These are phyloP conservation scores for Neofusicoccum sp. DNA, from an alignment of 2,329 filamentous ascomycete genomes.

Conservation along the genomic window DNA sequence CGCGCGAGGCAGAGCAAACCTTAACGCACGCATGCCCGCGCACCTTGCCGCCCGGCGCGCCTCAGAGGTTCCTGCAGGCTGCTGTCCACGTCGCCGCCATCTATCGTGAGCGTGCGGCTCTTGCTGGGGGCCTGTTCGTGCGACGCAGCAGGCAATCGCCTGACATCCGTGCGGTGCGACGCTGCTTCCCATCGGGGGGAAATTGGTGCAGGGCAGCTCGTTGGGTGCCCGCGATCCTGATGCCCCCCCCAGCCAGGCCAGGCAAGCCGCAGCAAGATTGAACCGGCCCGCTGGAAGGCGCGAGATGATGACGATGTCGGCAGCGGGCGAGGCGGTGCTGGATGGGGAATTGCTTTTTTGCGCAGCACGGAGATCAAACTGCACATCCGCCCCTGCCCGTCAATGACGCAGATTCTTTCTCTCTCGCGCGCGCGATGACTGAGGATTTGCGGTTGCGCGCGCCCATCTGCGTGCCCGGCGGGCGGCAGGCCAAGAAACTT, in stretches of 20 bases:
- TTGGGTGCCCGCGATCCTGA: neutral
- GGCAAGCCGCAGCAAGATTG: constrained; percentile 14
- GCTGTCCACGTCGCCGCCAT: constrained; percentile 14
- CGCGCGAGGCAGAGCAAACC: neutral
- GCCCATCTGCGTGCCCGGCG: neutral
- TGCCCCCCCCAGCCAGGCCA: neutral
- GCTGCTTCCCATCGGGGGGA: constrained; percentile 10
- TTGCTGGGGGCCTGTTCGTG: constrained; percentile 15
- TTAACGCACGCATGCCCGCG: constrained; percentile 1
- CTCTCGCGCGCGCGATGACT: neutral
- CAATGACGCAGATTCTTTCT: constrained; percentile 7
- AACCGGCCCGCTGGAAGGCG: constrained; percentile 13
- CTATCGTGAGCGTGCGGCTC: constrained; percentile 15
- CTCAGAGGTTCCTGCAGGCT: constrained; percentile 9
- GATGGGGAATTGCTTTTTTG: constrained; percentile 10
- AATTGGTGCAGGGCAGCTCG: neutral
- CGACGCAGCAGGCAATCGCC: constrained; percentile 21
- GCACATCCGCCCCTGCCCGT: constrained; percentile 18
- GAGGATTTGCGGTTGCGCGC: neutral
- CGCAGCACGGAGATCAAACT: constrained; percentile 18
- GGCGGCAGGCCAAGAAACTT: constrained; percentile 3
- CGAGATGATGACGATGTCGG: constrained; percentile 18
- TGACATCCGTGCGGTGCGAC: constrained; percentile 20
- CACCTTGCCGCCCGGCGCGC: neutral
- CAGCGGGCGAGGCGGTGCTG: constrained; percentile 2